Base-by-base conservation (phyloP, 257 asterid species). In the Euphrasia confusa region DNA sequence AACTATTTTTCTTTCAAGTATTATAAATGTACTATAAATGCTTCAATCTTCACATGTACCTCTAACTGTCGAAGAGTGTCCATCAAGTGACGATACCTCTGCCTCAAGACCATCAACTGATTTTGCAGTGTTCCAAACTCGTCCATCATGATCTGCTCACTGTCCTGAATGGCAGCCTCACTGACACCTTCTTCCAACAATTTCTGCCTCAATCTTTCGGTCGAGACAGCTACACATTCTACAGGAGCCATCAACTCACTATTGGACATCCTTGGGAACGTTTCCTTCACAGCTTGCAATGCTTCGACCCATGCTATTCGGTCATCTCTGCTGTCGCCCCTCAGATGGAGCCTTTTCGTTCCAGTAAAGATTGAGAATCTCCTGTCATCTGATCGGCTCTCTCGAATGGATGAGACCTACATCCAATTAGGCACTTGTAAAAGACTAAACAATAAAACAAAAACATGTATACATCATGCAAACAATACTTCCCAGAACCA, bases 11-110 rank as follows among this genome's bases (percentile, higher is more conserved):
- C 14, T 10, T 67, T 40, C 24, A 45, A 59, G 61, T 44, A 49
- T 48, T 14, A 49, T 71, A n/a, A 32, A 60, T 67, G 66, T 52
- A 55, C 8, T 73, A 40, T 54, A 68, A 77, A 63, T 13, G 54
- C 45, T 72, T 63, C 54, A 53, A 66, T 50, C 54, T 48, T 71
- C 57, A 66, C 69, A 66, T 71, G 80, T 83, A 88, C 96, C 98
- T 92, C 98, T 73, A 92, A 77, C 79, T 88, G 98, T 14, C 94
- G 80, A 66, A 86, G 71, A 4, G 87, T 77, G 74, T 92, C 98
- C 61, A 68, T 78, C 13, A 86, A 86, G 58, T 84, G 82, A 95
- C 82, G 65, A 66, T 84, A 87, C 83, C 84, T 92, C 84, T 89
- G 95, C 87, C 81, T 88, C 71, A 89, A 81, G 64, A 81, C 52